Evolutionary conservation across 805 yeast species (phyloP), one percentile per base, ranked within the genome.

Genomic region (Teunomyces aglyptinius): DNA sequence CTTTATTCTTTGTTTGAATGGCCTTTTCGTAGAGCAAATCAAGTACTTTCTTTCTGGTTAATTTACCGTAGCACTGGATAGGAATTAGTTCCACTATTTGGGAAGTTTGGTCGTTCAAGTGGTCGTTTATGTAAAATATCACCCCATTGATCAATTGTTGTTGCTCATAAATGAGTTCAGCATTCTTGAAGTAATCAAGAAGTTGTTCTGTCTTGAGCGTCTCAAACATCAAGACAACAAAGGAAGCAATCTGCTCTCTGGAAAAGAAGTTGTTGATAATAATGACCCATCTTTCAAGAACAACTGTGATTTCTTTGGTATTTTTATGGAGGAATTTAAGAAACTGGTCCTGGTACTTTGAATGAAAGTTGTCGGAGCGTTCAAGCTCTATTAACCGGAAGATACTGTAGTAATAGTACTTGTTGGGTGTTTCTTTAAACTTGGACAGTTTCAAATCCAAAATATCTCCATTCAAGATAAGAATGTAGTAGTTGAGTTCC

Each of bases 201-300:
- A 36, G 39, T 22, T 36, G 39, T 22, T 36, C 18, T 3, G 39
- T 20, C 7, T 31, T 22, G 12, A 55, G 18, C 26, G 27, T 43
- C 1, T 58, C 33, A 12, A 75, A 52, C 3, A 78, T 51, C 0
- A 53, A n/a, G 0, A 50, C 38, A 1, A 75, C 56, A 4, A 80
- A 36, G 2, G 29, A 3, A 1, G 53, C 38, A 4, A 77, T 53
- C 5, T 68, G 60, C 0, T 62, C 56, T 11, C 55, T 49, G 0
- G 61, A 33, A 52, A 77, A 69, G 39, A 64, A 51, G 5, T 48
- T 40, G 53, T 78, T 68, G 34, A 75, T 45, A 1, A 84, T 48
- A 0, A 83, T 76, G 33, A 74, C 55, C 89, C 89, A 85, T 54
- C 88, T 77, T 7, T 55, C 41, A 43, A 82, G 71, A 1, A 63